A percentile compares a stretch with the other conserved stretches of the same genome.
Conservation (phyloP, 2,329 filamentous ascomycete species). For the Pezicula neosporulosa region DNA sequence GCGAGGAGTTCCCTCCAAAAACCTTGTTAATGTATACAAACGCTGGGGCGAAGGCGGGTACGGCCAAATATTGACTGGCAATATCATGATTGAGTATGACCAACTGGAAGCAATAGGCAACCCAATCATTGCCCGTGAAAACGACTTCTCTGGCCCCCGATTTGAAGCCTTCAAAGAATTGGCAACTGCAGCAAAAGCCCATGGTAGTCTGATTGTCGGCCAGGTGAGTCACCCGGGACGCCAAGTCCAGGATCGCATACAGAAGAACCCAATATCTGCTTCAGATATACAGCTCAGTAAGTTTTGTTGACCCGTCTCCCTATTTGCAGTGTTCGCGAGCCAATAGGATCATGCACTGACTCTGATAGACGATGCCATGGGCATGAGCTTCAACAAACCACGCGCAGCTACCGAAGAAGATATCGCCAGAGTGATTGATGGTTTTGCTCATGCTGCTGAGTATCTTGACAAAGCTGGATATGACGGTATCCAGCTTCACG, state of each 20-base stretch:
- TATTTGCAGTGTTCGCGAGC: not conserved
- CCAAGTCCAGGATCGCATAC: slow-evolving; percentile 30
- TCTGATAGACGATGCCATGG: slow-evolving; percentile 32
- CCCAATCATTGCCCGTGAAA: slow-evolving; percentile 52
- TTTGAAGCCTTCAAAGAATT: slow-evolving; percentile 58
- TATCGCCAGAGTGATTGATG: slow-evolving; percentile 53
- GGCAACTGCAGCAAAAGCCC: slow-evolving; percentile 49
- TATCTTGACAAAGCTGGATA: slow-evolving; percentile 61
- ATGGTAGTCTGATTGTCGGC: slow-evolving; percentile 54
- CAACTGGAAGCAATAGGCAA: slow-evolving; percentile 55
- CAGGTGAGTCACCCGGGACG: slow-evolving; percentile 61
- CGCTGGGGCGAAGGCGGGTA: slow-evolving; percentile 57
- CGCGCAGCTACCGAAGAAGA: slow-evolving; percentile 50
- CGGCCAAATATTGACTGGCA: slow-evolving; percentile 58
- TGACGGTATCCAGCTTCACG: slow-evolving; percentile 39
- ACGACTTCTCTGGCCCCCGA: slow-evolving; percentile 48
- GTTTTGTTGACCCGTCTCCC: not conserved
- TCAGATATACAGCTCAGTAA: slow-evolving; percentile 34
- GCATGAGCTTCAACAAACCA: slow-evolving; percentile 49
- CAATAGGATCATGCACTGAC: not conserved
- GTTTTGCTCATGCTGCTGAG: slow-evolving; percentile 58
- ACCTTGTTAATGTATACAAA: slow-evolving; percentile 54
- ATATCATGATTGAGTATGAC: slow-evolving; percentile 61
- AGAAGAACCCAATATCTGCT: slow-evolving; percentile 35
- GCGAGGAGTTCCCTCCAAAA: slow-evolving; percentile 50